phyloP scores from a whole-genome alignment of 169 alveolate genomes.

The Cystoisospora suis region DNA sequence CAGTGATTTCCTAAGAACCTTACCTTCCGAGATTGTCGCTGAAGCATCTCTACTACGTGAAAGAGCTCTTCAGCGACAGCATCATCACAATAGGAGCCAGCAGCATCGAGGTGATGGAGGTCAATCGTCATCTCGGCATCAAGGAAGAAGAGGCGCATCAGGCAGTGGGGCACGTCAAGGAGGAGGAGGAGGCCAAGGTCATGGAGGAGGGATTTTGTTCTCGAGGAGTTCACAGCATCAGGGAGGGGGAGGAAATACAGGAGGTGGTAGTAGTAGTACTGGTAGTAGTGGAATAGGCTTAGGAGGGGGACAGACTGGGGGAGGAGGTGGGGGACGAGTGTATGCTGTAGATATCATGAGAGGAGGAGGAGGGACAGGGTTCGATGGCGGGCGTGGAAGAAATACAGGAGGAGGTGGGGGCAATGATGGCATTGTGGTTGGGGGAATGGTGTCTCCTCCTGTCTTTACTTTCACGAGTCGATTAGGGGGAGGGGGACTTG shows the following conservation, averaged over 20 bases:
- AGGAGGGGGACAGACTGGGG: not conserved
- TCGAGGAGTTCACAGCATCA: not conserved
- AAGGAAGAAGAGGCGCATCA: not conserved
- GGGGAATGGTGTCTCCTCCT: not conserved
- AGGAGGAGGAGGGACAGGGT: not conserved
- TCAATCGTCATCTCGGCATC: not conserved
- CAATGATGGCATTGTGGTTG: not conserved
- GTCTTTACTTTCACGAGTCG: not conserved
- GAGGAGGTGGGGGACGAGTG: not conserved
- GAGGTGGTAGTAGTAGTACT: not conserved
- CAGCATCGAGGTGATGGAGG: not conserved
- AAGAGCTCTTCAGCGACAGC: slow-evolving; percentile 54
- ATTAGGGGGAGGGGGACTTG: not conserved
- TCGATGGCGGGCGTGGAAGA: not conserved
- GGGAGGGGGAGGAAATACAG: not conserved
- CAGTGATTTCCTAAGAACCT: slow-evolving; percentile 72
- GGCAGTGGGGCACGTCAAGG: not conserved
- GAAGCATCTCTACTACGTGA: slow-evolving; percentile 80
- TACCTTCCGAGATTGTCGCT: slow-evolving; percentile 76
- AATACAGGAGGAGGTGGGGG: not conserved
- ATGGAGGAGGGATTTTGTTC: not conserved
- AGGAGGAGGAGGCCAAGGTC: not conserved
- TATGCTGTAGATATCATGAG: not conserved
- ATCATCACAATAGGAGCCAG: slow-evolving; percentile 19
- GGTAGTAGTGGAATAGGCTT: not conserved